Base-by-base conservation (phyloP, 768 basidiomycete genomes). In the Psilocybe subaeruginosa region DNA sequence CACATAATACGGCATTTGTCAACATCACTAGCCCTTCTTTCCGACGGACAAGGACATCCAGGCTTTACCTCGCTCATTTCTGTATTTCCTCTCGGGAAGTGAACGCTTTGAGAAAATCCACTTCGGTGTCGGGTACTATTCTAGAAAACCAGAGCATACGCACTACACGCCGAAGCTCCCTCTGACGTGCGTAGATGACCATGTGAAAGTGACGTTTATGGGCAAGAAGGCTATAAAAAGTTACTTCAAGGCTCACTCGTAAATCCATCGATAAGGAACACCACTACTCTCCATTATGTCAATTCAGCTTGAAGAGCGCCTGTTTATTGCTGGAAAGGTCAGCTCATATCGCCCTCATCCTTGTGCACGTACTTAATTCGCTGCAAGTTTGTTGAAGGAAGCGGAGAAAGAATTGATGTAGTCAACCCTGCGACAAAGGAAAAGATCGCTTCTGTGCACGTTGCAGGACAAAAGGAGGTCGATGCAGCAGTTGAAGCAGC, bases 321-420 rank as follows among this genome's bases (percentile, higher is more conserved):
- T 58, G 12, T 58, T 58, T 27, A 58, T 58, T 37, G 57, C 48
- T 29, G 57, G 57, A 27, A 48, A 58, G 29, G 57, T 58, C 23
- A 7, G 37, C 33, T 35, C 8, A 27, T 27, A 4, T 39, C 27
- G 23, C 23, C 23, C 23, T 23, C 23, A 23, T 41, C 2, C 8
- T 29, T 8, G 30, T 49, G 4, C 37, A 17, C 29, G 27, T 1
- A n/a, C 35, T 50, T 16, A 23, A 4, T 3, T 39, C 27, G 17
- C 30, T 35, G 5, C n/a, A 14, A 58, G 57, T 58, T 58, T 37
- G 57, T 58, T 7, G 57, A 58, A 51, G 57, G 57, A 12, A 58
- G 29, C 27, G 57, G 57, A 11, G 37, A 51, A 33, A 39, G 16
- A 9, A 19, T 58, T 19, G 57, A 58, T 19, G 48, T 58, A 7